Conservation (phyloP, 2,329 filamentous ascomycete species). For the Talaromyces pinophilus region DNA sequence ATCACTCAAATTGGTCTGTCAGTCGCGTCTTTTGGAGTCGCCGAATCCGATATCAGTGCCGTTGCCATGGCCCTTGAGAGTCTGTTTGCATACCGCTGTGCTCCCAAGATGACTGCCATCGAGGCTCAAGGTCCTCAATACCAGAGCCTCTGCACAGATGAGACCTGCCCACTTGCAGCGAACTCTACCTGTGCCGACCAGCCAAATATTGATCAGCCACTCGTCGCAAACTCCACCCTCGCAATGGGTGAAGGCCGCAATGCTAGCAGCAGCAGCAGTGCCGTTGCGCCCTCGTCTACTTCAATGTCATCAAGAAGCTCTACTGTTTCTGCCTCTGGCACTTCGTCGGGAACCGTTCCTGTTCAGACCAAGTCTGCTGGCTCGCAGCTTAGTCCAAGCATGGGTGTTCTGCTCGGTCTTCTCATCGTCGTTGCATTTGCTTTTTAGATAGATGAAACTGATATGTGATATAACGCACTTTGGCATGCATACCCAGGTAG, state of each 20-base stretch:
- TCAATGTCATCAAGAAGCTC: slow-evolving; percentile 2
- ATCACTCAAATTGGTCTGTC: slow-evolving; percentile 60
- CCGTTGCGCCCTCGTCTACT: neutral
- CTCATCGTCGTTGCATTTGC: neutral
- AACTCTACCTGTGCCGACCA: slow-evolving; percentile 48
- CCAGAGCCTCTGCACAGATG: slow-evolving; percentile 59
- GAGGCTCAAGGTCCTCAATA: slow-evolving; percentile 49
- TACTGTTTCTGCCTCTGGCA: slow-evolving; percentile 1
- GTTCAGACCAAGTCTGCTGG: neutral
- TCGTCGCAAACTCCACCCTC: slow-evolving; percentile 26
- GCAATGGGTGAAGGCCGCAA: slow-evolving; percentile 24
- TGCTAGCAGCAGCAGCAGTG: slow-evolving; percentile 11
- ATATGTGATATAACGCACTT: neutral
- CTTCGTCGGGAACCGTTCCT: neutral
- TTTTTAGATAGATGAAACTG: neutral
- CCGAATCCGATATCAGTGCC: slow-evolving; percentile 52
- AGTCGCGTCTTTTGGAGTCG: slow-evolving; percentile 60
- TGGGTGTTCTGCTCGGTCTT: neutral
- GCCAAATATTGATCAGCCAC: slow-evolving; percentile 24
- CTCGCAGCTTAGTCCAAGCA: neutral
- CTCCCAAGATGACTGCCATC: slow-evolving; percentile 50
- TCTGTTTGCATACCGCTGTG: slow-evolving; percentile 57
- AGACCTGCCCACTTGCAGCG: slow-evolving; percentile 51
- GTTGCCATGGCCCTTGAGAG: slow-evolving; percentile 54
- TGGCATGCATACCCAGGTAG: neutral